phyloP scores from a whole-genome alignment of 192 early-diverging fungal species.

The Allomyces arbusculus region DNA sequence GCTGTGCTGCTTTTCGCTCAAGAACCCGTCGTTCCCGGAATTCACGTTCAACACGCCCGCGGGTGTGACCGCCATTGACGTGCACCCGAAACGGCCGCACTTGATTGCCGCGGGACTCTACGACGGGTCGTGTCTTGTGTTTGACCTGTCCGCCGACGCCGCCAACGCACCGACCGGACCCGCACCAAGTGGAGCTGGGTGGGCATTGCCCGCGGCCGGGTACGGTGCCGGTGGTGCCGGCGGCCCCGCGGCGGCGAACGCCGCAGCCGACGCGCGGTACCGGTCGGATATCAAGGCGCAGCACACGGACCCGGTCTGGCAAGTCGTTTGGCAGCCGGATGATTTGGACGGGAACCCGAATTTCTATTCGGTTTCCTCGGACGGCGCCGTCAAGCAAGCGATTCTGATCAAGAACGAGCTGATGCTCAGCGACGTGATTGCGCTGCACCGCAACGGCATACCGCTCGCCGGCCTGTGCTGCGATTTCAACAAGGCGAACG shows the following conservation, averaged over 20 bases:
- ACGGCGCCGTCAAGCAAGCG: slow-evolving; percentile 37
- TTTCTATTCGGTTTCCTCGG: slow-evolving; percentile 38
- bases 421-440: slow-evolving; percentile 14
- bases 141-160: slow-evolving; percentile 15
- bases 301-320: slow-evolving; percentile 45
- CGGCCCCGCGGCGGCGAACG: background rate
- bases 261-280: background rate
- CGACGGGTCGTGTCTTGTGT: slow-evolving; percentile 34
- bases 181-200: background rate
- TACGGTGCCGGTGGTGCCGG: background rate
- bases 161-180: background rate
- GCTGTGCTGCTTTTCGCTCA: slow-evolving; percentile 37
- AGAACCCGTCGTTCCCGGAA: slow-evolving; percentile 39
- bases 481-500: slow-evolving; percentile 34
- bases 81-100: slow-evolving; percentile 40
- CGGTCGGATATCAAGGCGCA: slow-evolving; percentile 15
- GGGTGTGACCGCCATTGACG: slow-evolving; percentile 36
- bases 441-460: background rate
- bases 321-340: slow-evolving; percentile 43
- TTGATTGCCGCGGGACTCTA: slow-evolving; percentile 40
- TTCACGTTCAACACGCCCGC: slow-evolving; percentile 27
- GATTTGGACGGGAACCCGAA: slow-evolving; percentile 40
- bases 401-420: slow-evolving; percentile 39
- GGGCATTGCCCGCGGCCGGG: background rate
- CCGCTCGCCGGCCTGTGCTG: slow-evolving; percentile 15